Base-by-base conservation (phyloP, 768 basidiomycete species). In the Leccinum disarticulatum region DNA sequence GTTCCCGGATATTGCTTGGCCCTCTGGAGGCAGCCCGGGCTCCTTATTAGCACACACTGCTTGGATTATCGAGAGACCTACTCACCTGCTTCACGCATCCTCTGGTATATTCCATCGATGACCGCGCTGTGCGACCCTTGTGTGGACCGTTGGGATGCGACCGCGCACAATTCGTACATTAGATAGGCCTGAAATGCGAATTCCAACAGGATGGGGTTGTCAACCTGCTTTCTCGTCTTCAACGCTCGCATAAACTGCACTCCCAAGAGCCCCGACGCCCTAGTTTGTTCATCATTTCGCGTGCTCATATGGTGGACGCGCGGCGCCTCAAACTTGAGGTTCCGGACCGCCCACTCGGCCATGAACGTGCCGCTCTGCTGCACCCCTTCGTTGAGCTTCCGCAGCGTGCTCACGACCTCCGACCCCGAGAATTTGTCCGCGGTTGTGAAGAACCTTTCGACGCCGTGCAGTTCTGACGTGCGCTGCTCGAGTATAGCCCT, bases 361-460 rank as follows among this genome's bases (percentile, higher is more conserved):
- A 84, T 74, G 33, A 70, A 73, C 0, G 79, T 76, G 9, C 79
- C 75, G 15, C 71, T 74, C 59, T 83, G 81, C 49, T 73, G 77
- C 19, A 82, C 79, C 57, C 77, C 77, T 17, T 77, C 66, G 60
- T 83, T 80, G 38, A 85, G 66, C n/a, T 69, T 71, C 38, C 76
- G 73, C 4, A 84, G 66, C 60, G 77, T 73, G 8, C 66, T 63
- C 31, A 77, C 67, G 7, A 84, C 76, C 35, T 86, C 83, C 13
- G 76, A 76, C 11, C 75, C 76, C 0, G 83, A 78, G 43, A 76
- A 69, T 1, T 65, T 50, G 60, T 83, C 80, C 6, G 72, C 74
- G 41, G 73, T 77, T 14, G 74, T 70, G 55, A 80, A 67, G 70
- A 79, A 84, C 53, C 60, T 72, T 61, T 81, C 79, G 5, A 73